Conservation (phyloP, 1,284 basidiomycete genomes). For the Kwoniella shivajii region DNA sequence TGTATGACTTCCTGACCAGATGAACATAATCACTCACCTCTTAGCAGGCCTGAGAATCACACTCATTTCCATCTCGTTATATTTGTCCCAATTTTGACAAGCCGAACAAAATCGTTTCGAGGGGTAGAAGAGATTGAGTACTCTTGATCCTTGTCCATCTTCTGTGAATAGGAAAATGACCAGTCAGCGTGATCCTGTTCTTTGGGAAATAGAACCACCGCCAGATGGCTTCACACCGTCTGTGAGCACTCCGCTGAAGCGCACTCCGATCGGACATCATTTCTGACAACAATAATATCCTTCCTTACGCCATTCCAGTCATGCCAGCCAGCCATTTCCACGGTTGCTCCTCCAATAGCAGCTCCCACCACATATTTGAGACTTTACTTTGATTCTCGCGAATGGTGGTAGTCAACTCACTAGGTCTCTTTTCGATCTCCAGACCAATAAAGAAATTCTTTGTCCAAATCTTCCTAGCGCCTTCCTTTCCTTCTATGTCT, state of each 20-base stretch:
- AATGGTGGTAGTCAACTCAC: conserved; percentile 59
- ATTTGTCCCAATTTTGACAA: conserved; percentile 95
- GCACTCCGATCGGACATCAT: too few species aligned
- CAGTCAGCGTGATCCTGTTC: conserved; percentile 16
- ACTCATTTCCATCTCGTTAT: conserved; percentile 89
- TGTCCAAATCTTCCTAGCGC: conserved; percentile 76
- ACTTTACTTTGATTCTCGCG: neutral
- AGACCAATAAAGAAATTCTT: conserved; percentile 98
- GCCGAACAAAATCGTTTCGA: conserved; percentile 94
- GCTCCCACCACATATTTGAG: neutral
- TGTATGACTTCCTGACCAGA: neutral
- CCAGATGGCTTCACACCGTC: neutral
- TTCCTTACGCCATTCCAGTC: too few species aligned
- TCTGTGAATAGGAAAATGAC: conserved; percentile 26
- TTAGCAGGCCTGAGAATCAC: conserved; percentile 92
- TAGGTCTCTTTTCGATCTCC: conserved; percentile 84
- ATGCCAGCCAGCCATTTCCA: too few species aligned
- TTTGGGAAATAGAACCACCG: too few species aligned
- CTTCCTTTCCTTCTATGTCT: conserved; percentile 74
- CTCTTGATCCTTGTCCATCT: conserved; percentile 58
- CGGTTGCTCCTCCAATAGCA: neutral
- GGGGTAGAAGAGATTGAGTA: conserved; percentile 94
- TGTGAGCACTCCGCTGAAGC: too few species aligned
- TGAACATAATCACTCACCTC: conserved; percentile 61
- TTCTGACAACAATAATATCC: too few species aligned